Evolutionary conservation across 192 early-diverging fungal genomes (phyloP).

Genomic region (Cladochytrium replicatum): DNA sequence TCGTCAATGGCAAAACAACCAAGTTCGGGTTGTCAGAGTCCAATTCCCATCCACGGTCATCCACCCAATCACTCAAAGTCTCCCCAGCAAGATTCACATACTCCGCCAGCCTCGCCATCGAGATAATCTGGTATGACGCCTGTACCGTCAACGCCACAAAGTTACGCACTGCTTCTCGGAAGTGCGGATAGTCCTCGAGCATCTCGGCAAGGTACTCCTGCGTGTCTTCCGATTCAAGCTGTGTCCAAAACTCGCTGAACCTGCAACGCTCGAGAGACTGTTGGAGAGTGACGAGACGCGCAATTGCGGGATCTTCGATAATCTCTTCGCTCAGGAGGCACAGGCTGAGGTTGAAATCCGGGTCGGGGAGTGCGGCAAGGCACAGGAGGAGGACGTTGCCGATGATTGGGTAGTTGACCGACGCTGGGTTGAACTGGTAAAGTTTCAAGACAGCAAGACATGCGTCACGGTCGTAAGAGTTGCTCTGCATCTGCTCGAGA

Average conservation of each 20-base stretch:
- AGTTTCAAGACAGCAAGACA: constrained; percentile 87
- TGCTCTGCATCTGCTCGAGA: constrained; percentile 61
- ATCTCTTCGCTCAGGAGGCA: constrained; percentile 73
- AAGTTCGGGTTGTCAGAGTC: constrained; percentile 37
- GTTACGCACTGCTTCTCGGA: constrained; percentile 62
- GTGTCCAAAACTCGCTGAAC: constrained; percentile 22
- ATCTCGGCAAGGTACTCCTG: constrained; percentile 25
- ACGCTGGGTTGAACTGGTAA: constrained; percentile 86
- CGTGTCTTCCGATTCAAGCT: constrained; percentile 7
- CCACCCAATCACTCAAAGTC: constrained; percentile 41
- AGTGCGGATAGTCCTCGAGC: constrained; percentile 17
- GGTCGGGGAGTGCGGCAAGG: constrained; percentile 68
- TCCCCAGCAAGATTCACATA: constrained; percentile 63
- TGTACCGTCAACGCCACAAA: constrained; percentile 64
- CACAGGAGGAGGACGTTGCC: constrained; percentile 72
- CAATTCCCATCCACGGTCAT: constrained; percentile 55
- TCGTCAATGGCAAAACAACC: constrained; percentile 65
- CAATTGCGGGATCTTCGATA: constrained; percentile 37
- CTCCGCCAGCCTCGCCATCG: constrained; percentile 36
- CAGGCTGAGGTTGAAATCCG: constrained; percentile 85
- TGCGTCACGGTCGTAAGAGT: constrained; percentile 77
- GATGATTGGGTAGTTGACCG: constrained; percentile 59
- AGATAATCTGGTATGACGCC: constrained; percentile 76
- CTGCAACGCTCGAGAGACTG: constrained; percentile 57
- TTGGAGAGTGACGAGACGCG: constrained; percentile 60